phyloP scores from a whole-genome alignment of 2,329 filamentous ascomycete species.

The Cladorrhinum sp. region DNA sequence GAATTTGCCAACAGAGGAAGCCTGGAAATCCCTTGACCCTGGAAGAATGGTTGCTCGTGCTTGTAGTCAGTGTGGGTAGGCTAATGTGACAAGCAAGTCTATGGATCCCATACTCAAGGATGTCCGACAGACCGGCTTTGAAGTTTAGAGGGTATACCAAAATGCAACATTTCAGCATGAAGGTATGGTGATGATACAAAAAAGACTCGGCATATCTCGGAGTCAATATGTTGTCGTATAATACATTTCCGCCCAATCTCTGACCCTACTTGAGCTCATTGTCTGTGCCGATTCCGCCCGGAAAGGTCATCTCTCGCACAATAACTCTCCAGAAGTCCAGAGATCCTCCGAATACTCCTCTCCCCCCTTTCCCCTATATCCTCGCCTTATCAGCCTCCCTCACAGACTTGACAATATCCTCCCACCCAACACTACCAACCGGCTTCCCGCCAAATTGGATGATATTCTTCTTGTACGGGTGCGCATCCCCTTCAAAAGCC shows the following conservation, averaged over 20 bases:
- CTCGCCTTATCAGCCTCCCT: constrained; percentile 48
- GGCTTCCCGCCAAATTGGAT: constrained; percentile 64
- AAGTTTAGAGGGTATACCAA: not conserved
- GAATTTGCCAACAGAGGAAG: not conserved
- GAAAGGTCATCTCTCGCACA: not conserved
- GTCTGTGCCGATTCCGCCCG: not conserved
- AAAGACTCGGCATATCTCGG: not conserved
- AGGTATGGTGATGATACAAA: not conserved
- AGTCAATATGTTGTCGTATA: not conserved
- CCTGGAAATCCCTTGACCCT: not conserved
- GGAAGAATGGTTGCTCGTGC: too few relatives aligned
- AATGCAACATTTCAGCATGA: not conserved
- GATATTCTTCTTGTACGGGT: constrained; percentile 90
- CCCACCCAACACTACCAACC: constrained; percentile 54
- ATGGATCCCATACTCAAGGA: too few relatives aligned
- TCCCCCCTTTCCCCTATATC: constrained; percentile 39
- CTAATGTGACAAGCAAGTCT: too few relatives aligned
- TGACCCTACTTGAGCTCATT: not conserved
- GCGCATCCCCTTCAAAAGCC: constrained; percentile 87
- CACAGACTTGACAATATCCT: constrained; percentile 48
- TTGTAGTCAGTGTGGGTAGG: too few relatives aligned
- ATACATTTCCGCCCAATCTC: not conserved
- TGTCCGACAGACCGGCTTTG: too few relatives aligned
- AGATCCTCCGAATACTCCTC: not conserved
- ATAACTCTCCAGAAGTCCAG: not conserved